Evolutionary conservation across 1,284 basidiomycete species (phyloP), one percentile per base, ranked within the genome.

Genomic region (Cerrena zonata): DNA sequence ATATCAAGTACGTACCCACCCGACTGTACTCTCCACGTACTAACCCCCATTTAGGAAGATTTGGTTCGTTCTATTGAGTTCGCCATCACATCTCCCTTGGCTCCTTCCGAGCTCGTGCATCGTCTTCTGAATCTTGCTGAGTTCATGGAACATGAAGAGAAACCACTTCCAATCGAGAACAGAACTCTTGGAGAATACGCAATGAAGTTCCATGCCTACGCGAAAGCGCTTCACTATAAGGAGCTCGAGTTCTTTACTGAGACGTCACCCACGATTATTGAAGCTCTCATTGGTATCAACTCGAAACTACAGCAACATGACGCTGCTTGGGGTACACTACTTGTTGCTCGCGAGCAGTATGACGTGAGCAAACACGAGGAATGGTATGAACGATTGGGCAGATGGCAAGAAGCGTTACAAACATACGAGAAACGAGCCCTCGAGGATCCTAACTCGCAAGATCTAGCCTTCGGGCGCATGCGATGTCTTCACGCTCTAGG

Each of bases 111-210:
- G 50, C 79, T 99, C 26, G 91, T 96, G n/a, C 92, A 97, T 65
- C 84, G 91, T 44, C 75, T 99, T 25, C 80, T 99, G 54, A 94
- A 94, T 67, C 77, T 99, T n/a, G 94, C 94, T 5, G 96, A 99
- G 68, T 99, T 99, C 67, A 97, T 99, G 91, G 96, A 99, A 69
- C 96, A 98, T 62, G 95, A 99, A 68, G 96, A 99, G 67, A 97
- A 97, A 66, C 82, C 91, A 1, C 75, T 99, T 1, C 93, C 94
- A 0, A 97, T 99, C 58, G 93, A 97, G 60, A 88, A 95, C 57
- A 84, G 91, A 47, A 90, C 91, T 12, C 80, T 99, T 4, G 96
- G 96, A 48, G 91, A 95, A 65, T 93, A 95, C 63, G 91, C 96
- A 0, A 84, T 91, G 71, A 90, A 89, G 58, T 94, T 92, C 69